Evolutionary conservation across 2,329 filamentous ascomycete species (phyloP), one percentile per base, ranked within the genome.

Genomic region (Chalaropsis ovoidea): DNA sequence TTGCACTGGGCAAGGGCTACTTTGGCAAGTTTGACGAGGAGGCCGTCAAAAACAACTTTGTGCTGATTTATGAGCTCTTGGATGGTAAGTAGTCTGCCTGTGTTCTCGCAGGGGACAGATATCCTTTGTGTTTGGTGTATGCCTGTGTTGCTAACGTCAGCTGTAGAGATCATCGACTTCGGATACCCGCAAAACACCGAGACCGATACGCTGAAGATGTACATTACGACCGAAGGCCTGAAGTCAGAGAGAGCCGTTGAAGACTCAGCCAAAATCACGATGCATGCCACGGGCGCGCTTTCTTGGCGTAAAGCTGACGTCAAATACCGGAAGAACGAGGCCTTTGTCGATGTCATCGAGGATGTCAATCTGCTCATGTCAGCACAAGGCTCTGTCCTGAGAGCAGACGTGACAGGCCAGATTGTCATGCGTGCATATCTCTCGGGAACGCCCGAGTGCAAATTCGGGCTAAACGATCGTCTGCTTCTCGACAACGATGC

Each of bases 21-120:
- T 99, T 99, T 81, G 93, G 89, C 74, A 97, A 97, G 77, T 96
- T 99, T 74, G 94, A 99, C 73, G 94, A 99, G 81, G 94, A 99
- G 78, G 92, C 94, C 66, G 93, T 99, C 71, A 99, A 99, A 86
- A 97, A 96, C 79, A 99, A 99, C 80, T 99, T 99, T 78, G 94
- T 99, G 69, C 81, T 99, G 70, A 91, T 99, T 47, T 99, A 99
- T 77, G 94, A 99, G 81, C 82, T 99, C 66, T 79, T 99, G 65
- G 94, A 99, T 76, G 90, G 90, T 94, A 74, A 69, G 78, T 73
- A 24, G 19, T 2, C 27, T 15, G 24, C 15, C 27, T 15, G 24
- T 13, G 19, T 15, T 24, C 1, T 35, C n/a, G 7, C n/a, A 27
- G 6, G 7, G 58, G 11, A 52, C 47, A 52, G 19, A 27, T 5